Base-by-base conservation (phyloP, 495 filamentous ascomycete genomes). In the Darksidea phi region DNA sequence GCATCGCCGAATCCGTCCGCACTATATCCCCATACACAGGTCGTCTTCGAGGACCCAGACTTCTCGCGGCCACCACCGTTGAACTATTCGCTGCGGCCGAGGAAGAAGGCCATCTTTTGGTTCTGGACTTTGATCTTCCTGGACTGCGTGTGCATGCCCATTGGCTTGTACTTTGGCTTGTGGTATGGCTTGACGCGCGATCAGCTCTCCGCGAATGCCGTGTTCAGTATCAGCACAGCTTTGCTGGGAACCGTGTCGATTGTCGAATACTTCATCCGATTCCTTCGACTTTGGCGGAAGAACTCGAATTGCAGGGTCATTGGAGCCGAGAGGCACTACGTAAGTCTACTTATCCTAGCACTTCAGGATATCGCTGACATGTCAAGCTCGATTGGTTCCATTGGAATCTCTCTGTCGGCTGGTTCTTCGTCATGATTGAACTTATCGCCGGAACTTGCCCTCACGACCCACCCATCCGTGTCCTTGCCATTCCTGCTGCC, bases 341-440 rank as follows among this genome's bases (percentile, higher is more conserved):
- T 71, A 54, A 3, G 68, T 56, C n/a, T 26, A 25, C 42, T 12
- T 21, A 20, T 42, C 5, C 23, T n/a, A 32, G 13, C 20, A 25
- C 10, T 20, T 43, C 11, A 12, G 18, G 7, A 3, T 15, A 12
- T 34, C 2, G 24, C 38, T 38, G 49, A 54, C 54, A 24, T 20
- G 18, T 11, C 24, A 63, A 82, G 78, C 73, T 85, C 47, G 83
- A 86, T 60, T 85, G 82, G 70, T 85, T 85, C 58, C 82, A 85
- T 47, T 82, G 84, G 73, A 84, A 83, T 58, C 82, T 84, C 59
- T 81, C 78, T 2, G 75, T 82, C 34, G 80, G 80, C 0, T 78
- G 77, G 72, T 57, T 72, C 21, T 70, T 73, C 49, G 71, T 72
- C 25, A 72, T 79, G 74, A 70, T 79, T 32, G 82, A 84, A 60